phyloP scores from a whole-genome alignment of 2,329 filamentous ascomycete genomes.

The Colletotrichum cordylinicola region DNA sequence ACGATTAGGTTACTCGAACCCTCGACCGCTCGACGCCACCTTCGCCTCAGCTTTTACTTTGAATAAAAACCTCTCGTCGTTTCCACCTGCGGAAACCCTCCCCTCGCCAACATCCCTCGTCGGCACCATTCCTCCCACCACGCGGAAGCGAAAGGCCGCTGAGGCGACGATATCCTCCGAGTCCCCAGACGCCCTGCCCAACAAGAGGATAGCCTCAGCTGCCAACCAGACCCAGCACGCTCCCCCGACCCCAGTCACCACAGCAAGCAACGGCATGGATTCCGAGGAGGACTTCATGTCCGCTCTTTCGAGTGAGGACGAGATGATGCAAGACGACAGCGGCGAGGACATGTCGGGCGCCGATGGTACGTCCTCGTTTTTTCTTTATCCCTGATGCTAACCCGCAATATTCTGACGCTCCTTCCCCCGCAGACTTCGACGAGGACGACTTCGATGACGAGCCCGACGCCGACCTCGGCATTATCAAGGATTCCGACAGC shows the following conservation, averaged over 20 bases:
- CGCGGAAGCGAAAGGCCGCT: conserved; percentile 69
- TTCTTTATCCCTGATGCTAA: background rate
- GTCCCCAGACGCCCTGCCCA: conserved; percentile 46
- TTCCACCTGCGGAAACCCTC: conserved; percentile 15
- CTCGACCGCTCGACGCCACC: background rate
- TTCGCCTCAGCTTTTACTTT: background rate
- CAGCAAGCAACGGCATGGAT: conserved; percentile 75
- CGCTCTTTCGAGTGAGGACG: conserved; percentile 77
- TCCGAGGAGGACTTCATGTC: conserved; percentile 96
- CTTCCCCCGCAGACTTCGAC: conserved; percentile 55
- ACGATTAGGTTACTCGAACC: background rate
- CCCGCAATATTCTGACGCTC: background rate
- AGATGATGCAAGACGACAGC: conserved; percentile 77
- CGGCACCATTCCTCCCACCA: conserved; percentile 65
- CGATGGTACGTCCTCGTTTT: conserved; percentile 46
- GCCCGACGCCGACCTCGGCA: conserved; percentile 59
- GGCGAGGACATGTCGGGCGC: conserved; percentile 70
- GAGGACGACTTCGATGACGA: conserved; percentile 63
- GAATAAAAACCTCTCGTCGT: background rate
- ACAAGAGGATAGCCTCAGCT: conserved; percentile 64
- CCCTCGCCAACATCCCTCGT: conserved; percentile 19
- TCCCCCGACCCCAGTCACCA: conserved; percentile 64
- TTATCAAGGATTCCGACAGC: conserved; percentile 69
- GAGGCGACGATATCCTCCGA: conserved; percentile 64
- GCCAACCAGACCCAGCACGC: conserved; percentile 34